These are phyloP conservation scores for Cercospora janseana DNA, from an alignment of 2,329 filamentous ascomycete genomes.

Conservation along the genomic window DNA sequence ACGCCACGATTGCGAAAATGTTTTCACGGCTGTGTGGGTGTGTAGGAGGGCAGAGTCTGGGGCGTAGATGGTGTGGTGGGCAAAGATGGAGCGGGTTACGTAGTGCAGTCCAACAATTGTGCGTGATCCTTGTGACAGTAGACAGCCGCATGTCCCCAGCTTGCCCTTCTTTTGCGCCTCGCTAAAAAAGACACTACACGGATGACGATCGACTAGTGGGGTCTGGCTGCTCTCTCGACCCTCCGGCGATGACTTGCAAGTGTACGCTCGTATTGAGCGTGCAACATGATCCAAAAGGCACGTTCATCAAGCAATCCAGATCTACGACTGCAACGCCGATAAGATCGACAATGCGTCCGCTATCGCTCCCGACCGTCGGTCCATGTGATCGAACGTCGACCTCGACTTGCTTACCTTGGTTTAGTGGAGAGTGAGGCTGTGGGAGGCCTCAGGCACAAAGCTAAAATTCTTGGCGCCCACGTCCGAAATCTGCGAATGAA, in stretches of 20 bases:
- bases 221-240: constrained; percentile 3
- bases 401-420: too few species aligned
- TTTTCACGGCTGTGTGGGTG: not conserved
- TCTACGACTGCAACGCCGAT: not conserved
- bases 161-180: constrained; percentile 12
- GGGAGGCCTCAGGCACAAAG: not conserved
- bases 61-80: constrained; percentile 6
- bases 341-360: not conserved
- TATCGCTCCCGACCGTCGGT: constrained; percentile 2
- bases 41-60: constrained; percentile 12
- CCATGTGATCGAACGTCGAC: too few species aligned
- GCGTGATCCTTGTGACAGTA: constrained; percentile 8
- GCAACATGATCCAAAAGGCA: too few species aligned
- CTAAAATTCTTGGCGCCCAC: constrained; percentile 2
- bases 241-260: too few species aligned
- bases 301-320: too few species aligned
- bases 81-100: constrained; percentile 12
- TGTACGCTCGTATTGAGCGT: too few species aligned
- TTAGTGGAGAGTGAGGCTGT: too few species aligned
- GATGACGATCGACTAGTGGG: constrained; percentile 11
- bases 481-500: constrained; percentile 4
- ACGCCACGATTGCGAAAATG: constrained; percentile 31
- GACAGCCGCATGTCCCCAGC: constrained; percentile 5
- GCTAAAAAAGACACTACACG: constrained; percentile 2
- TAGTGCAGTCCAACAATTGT: constrained; percentile 9